A percentile compares a stretch with the other conserved stretches of the same genome.
Conservation (phyloP, 2,329 filamentous ascomycete species). For the Aspergillus ochraceus region DNA sequence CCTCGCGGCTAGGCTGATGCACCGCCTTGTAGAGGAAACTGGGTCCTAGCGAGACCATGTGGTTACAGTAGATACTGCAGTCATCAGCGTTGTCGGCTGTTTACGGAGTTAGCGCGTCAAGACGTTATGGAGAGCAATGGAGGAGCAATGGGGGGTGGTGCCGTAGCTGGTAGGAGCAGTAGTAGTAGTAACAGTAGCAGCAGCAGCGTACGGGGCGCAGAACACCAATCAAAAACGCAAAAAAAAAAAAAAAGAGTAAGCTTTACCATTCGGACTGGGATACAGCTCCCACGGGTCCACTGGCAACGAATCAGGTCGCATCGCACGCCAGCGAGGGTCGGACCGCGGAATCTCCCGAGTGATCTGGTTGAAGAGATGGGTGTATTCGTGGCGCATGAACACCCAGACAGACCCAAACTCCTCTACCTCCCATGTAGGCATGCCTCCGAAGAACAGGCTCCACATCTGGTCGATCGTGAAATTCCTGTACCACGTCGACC, state of each 20-base stretch:
- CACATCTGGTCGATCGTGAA: constrained; percentile 17
- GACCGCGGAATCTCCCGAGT: constrained; percentile 13
- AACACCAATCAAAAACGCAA: not conserved
- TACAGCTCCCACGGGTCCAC: constrained; percentile 12
- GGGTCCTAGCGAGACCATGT: constrained; percentile 17
- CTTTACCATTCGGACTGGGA: constrained; percentile 8
- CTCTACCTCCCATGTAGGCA: constrained; percentile 19
- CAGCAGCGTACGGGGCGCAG: not conserved
- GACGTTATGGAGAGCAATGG: not conserved
- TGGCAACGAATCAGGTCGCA: constrained; percentile 11
- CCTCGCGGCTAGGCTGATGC: constrained; percentile 5
- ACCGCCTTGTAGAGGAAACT: constrained; percentile 14
- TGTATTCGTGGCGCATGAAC: constrained; percentile 14
- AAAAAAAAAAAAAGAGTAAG: not conserved
- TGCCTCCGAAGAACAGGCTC: constrained; percentile 15
- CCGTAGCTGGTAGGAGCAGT: not conserved
- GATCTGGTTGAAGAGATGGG: constrained; percentile 11
- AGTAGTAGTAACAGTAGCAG: not conserved
- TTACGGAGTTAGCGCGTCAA: not conserved
- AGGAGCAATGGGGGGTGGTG: not conserved
- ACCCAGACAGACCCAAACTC: constrained; percentile 18
- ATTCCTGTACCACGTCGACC: constrained; percentile 17
- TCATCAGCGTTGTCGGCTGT: constrained; percentile 5
- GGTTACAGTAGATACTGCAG: constrained; percentile 18
- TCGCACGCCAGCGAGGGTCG: constrained; percentile 12